Evolutionary conservation across 768 basidiomycete species (phyloP).

Genomic region (Trametes punicea): DNA sequence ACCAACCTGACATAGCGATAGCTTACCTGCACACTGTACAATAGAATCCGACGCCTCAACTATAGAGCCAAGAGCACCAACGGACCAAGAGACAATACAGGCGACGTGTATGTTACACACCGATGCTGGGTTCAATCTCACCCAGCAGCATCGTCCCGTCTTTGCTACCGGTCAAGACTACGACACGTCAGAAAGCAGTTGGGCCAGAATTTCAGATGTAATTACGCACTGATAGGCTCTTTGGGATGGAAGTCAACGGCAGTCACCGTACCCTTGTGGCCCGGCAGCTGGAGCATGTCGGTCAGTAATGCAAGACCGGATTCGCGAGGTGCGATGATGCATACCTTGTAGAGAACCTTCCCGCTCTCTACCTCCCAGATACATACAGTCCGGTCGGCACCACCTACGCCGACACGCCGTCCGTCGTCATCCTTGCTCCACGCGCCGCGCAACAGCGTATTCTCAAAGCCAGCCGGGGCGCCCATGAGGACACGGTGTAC

Average conservation of each 20-base stretch:
- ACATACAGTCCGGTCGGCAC: slow-evolving; percentile 82
- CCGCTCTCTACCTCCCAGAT: slow-evolving; percentile 85
- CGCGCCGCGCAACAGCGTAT: slow-evolving; percentile 73
- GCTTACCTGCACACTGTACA: background rate
- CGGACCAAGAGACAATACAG: background rate
- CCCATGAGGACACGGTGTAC: slow-evolving; percentile 78
- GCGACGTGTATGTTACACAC: slow-evolving; percentile 14
- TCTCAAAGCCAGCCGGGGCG: slow-evolving; percentile 93
- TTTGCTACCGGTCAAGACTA: slow-evolving; percentile 90
- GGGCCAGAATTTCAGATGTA: slow-evolving; percentile 32
- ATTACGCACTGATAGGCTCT: slow-evolving; percentile 83
- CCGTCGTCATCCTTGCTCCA: slow-evolving; percentile 91
- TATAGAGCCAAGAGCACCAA: background rate
- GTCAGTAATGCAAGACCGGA: background rate
- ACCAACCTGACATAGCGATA: too few relatives aligned
- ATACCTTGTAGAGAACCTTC: slow-evolving; percentile 77
- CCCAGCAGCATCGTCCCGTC: slow-evolving; percentile 91
- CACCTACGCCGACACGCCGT: slow-evolving; percentile 79
- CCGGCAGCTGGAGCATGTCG: slow-evolving; percentile 73
- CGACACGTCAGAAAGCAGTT: background rate
- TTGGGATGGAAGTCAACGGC: slow-evolving; percentile 95
- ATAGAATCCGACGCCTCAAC: background rate
- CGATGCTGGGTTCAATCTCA: slow-evolving; percentile 72
- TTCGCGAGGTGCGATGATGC: background rate
- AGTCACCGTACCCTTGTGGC: slow-evolving; percentile 95